phyloP scores from a whole-genome alignment of 2,329 filamentous ascomycete species.

The Immersiporthe knoxdaviesiana region DNA sequence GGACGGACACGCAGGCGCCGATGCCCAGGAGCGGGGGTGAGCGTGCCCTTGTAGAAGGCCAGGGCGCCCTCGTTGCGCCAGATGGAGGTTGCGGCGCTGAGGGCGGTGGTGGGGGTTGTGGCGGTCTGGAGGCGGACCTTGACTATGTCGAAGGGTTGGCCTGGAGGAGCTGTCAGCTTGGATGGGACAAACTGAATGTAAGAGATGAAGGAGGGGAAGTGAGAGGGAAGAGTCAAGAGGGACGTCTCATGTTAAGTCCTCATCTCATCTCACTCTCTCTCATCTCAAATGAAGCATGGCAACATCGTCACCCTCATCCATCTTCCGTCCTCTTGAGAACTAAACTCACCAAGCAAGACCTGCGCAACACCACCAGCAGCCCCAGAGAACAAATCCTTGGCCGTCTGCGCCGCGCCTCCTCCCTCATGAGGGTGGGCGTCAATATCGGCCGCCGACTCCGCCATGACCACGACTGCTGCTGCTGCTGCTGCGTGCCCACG shows the following conservation, averaged over 20 bases:
- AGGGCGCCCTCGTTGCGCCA: constrained; percentile 83
- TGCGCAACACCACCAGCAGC: constrained; percentile 92
- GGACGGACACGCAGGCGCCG: constrained; percentile 95
- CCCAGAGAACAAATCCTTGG: constrained; percentile 90
- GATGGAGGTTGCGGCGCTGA: constrained; percentile 81
- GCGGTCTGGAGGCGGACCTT: constrained; percentile 96
- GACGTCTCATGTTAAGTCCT: background rate
- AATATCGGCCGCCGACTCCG: constrained; percentile 42
- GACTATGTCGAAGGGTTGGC: constrained; percentile 84
- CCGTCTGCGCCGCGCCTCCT: constrained; percentile 58
- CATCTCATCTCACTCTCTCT: constrained; percentile 7
- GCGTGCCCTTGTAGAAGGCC: constrained; percentile 97
- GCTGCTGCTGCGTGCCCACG: constrained; percentile 19
- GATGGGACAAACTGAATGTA: background rate
- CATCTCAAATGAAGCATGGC: background rate
- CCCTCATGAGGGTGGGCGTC: constrained; percentile 38
- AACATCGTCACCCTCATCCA: background rate
- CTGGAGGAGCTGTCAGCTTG: constrained; percentile 41
- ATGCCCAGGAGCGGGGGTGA: constrained; percentile 95
- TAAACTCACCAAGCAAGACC: constrained; percentile 78
- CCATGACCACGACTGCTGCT: constrained; percentile 34
- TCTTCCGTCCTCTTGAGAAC: background rate
- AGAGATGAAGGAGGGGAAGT: no score
- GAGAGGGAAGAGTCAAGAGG: no score
- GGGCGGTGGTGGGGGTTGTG: constrained; percentile 76